Percentiles rank a stretch among this genome's conserved stretches.
phyloP scores from a whole-genome alignment of 495 filamentous ascomycete species.

The Evansstolkia leycettana region DNA sequence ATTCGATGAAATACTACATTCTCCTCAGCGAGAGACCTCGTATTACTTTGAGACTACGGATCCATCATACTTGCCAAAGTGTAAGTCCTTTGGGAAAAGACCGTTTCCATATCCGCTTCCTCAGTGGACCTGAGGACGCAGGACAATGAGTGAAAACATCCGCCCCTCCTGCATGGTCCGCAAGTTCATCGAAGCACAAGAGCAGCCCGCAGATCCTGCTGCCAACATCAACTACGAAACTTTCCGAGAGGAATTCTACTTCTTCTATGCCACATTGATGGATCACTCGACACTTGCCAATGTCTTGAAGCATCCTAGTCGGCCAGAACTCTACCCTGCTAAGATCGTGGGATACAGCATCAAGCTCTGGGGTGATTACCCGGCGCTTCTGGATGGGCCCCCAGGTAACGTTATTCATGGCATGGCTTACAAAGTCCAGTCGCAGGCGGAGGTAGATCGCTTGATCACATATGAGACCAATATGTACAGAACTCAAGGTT shows the following conservation, averaged over 20 bases:
- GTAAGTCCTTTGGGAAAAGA: no score
- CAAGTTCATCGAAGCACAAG: no score
- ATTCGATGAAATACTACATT: no score
- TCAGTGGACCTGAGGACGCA: no score
- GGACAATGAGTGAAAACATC: no score
- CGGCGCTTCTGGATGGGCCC: conserved; percentile 1
- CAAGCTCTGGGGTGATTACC: conserved; percentile 4
- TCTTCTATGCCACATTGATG: conserved; percentile 14
- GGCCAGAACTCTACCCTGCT: conserved; percentile 1
- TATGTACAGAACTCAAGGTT: not conserved
- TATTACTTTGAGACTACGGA: no score
- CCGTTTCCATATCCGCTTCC: no score
- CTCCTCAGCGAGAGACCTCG: no score
- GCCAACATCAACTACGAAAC: no score
- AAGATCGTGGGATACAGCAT: not conserved
- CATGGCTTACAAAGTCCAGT: conserved; percentile 2
- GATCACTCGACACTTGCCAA: conserved; percentile 3
- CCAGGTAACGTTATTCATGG: not conserved
- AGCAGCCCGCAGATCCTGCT: no score
- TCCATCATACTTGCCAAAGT: no score
- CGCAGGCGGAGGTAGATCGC: not conserved
- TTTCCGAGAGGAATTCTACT: conserved; percentile 13
- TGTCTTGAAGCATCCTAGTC: conserved; percentile 1
- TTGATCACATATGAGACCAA: conserved; percentile 2
- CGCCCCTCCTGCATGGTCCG: no score